Conservation (phyloP, 2,329 filamentous ascomycete species). For the Sclerotinia minor region DNA sequence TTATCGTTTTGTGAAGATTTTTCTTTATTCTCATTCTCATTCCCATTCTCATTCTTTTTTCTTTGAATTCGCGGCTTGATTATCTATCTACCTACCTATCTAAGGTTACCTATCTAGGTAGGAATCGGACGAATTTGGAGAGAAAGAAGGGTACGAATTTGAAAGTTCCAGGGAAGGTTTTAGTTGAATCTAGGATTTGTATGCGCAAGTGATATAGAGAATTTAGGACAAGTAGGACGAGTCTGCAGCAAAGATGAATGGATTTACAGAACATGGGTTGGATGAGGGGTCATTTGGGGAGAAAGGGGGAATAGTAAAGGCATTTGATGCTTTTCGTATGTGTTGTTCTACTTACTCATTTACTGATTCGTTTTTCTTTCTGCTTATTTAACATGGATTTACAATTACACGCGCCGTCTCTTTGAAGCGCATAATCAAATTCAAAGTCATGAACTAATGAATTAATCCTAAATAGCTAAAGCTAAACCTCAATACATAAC, state of each 20-base stretch:
- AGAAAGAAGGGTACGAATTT: background rate
- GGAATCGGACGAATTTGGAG: background rate
- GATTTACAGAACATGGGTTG: conserved; percentile 67
- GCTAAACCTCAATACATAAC: conserved; percentile 91
- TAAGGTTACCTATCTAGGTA: too few relatives aligned
- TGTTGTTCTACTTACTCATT: conserved; percentile 33
- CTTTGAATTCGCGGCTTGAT: background rate
- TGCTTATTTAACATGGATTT: conserved; percentile 1
- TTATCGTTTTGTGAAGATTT: background rate
- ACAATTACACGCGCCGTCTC: background rate
- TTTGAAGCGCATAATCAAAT: background rate
- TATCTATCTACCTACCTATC: background rate
- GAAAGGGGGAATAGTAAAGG: conserved; percentile 69
- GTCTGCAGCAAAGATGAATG: conserved; percentile 60
- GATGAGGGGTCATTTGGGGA: conserved; percentile 81
- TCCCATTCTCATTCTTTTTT: conserved; percentile 3
- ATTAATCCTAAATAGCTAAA: conserved; percentile 65
- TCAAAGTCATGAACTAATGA: background rate
- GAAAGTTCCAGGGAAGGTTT: background rate
- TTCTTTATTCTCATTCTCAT: background rate
- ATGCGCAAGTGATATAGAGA: background rate
- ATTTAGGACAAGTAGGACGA: background rate
- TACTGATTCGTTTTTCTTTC: background rate
- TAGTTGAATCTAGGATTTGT: background rate
- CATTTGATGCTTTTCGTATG: conserved; percentile 97